phyloP scores from a whole-genome alignment of 257 asterid genomes.

The Phtheirospermum japonicum region DNA sequence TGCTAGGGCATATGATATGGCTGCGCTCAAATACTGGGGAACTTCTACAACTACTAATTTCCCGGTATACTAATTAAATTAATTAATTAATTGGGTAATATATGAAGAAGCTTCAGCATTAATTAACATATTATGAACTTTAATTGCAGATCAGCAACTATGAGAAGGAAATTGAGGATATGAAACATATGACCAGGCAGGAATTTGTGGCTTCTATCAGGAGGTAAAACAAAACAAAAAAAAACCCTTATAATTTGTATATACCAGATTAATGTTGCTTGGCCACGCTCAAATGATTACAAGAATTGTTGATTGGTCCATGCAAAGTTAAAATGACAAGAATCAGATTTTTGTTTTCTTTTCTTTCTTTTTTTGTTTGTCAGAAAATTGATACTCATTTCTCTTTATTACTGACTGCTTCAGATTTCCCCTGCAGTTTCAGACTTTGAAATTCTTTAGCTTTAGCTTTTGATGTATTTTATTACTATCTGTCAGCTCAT shows the following conservation, averaged over 20 bases:
- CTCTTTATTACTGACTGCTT: constrained; percentile 21
- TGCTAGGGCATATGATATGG: constrained; percentile 91
- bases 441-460: constrained; percentile 5
- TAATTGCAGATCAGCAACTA: constrained; percentile 63
- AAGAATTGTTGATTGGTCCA: constrained; percentile 1
- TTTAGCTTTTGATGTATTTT: background rate
- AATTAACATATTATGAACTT: too few relatives aligned
- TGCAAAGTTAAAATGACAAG: constrained; percentile 4
- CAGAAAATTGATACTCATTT: constrained; percentile 32
- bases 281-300: background rate
- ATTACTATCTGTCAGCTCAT: constrained; percentile 25
- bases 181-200: constrained; percentile 94
- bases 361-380: too few relatives aligned
- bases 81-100: too few relatives aligned
- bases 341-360: constrained; percentile 32
- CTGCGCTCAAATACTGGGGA: constrained; percentile 96
- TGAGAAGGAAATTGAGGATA: constrained; percentile 88
- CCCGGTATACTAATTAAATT: constrained; percentile 55
- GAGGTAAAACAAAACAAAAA: too few relatives aligned
- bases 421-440: constrained; percentile 16
- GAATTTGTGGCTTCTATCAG: constrained; percentile 94
- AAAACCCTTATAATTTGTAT: too few relatives aligned
- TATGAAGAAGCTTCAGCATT: background rate
- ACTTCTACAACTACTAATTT: constrained; percentile 91
- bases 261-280: too few relatives aligned